Conservation (phyloP, 2,329 filamentous ascomycete genomes). For the Fusarium burgessii region DNA sequence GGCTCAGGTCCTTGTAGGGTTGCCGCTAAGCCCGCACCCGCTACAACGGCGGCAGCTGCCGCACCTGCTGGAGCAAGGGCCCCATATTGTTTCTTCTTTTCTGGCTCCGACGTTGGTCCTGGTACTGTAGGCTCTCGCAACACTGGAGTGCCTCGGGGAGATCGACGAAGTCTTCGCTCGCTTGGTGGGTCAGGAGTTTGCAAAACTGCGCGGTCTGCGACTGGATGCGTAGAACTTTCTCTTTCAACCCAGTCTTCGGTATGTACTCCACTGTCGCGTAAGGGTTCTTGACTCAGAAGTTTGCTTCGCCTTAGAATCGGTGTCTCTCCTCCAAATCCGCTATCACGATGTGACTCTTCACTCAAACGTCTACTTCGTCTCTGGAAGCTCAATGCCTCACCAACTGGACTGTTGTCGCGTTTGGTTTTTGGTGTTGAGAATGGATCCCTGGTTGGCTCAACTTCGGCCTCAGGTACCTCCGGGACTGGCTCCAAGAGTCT, state of each 20-base stretch:
- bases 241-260: conserved; percentile 61
- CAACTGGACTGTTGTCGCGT: conserved; percentile 51
- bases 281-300: conserved; percentile 50
- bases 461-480: conserved; percentile 62
- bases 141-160: conserved; percentile 54
- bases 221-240: conserved; percentile 38
- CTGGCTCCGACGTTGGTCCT: conserved; percentile 58
- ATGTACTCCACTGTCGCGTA: conserved; percentile 69
- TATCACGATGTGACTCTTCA: conserved; percentile 62
- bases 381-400: conserved; percentile 56
- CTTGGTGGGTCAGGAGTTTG: conserved; percentile 47
- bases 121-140: conserved; percentile 55
- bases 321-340: conserved; percentile 60
- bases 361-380: conserved; percentile 52
- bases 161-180: conserved; percentile 48
- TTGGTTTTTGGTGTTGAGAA: conserved; percentile 48
- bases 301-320: conserved; percentile 56
- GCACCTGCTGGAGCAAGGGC: conserved; percentile 39
- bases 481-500: conserved; percentile 64
- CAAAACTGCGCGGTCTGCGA: conserved; percentile 34
- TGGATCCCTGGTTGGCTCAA: conserved; percentile 42
- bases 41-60: conserved; percentile 25
- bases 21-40: conserved; percentile 34
- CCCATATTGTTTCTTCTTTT: conserved; percentile 56
- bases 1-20: conserved; percentile 26